Conservation (phyloP, 805 yeast species). For the Wickerhamiella bombiphila region DNA sequence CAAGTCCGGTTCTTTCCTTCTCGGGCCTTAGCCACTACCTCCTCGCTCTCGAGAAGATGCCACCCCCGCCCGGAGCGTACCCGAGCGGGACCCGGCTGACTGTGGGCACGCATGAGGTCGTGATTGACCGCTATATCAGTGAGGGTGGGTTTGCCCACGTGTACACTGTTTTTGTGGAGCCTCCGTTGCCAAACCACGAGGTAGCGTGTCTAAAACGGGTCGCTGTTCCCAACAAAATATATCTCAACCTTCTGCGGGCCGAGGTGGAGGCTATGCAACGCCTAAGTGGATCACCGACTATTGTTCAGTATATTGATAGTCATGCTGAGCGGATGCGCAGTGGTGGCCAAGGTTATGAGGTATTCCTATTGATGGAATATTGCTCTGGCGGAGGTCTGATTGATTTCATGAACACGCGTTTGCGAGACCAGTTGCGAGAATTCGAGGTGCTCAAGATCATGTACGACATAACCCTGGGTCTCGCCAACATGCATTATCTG, state of each 20-base stretch:
- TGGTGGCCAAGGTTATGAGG: conserved; percentile 50
- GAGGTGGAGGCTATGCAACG: conserved; percentile 97
- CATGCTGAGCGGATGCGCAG: conserved; percentile 65
- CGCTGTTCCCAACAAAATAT: conserved; percentile 82
- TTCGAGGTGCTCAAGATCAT: conserved; percentile 68
- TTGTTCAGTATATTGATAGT: conserved; percentile 86
- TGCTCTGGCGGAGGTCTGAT: conserved; percentile 73
- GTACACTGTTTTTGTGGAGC: conserved; percentile 59
- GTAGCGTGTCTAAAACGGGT: conserved; percentile 82
- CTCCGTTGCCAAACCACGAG: conserved; percentile 39
- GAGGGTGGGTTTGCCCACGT: conserved; percentile 95
- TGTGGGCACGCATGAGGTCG: conserved; percentile 72
- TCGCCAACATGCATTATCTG: conserved; percentile 70
- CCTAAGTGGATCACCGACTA: conserved; percentile 57
- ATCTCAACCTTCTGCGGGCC: conserved; percentile 67
- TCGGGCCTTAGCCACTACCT: too few relatives aligned
- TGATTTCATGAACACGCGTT: conserved; percentile 78
- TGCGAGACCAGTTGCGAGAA: conserved; percentile 64
- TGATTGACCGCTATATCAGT: conserved; percentile 56
- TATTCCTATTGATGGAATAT: conserved; percentile 79
- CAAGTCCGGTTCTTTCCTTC: too few relatives aligned
- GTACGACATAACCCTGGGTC: conserved; percentile 65
- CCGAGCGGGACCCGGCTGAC: conserved; percentile 62
- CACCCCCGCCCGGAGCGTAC: conserved; percentile 31
- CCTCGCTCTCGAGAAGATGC: background rate